Base-by-base conservation (phyloP, 2,329 filamentous ascomycete genomes). In the Penicillium brasilianum region DNA sequence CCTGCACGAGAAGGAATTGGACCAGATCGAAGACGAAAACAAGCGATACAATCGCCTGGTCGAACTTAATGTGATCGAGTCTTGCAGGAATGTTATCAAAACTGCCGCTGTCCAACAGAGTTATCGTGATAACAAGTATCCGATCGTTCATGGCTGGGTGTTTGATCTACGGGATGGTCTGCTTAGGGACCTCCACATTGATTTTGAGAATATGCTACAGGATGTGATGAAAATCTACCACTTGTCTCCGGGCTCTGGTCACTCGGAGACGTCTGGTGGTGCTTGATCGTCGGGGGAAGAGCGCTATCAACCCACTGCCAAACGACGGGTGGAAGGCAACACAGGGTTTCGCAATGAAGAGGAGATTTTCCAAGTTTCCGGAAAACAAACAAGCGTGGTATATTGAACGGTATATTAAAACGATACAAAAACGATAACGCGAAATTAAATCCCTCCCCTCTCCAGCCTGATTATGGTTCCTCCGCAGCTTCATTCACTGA, bases 141-240 rank as follows among this genome's bases (percentile, higher is more conserved):
- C 89, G 55, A 83, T 91, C 63, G 88, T 91, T 55, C 88, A 90
- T 77, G 89, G 88, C 37, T 91, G 88, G 88, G 88, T 90, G 48
- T 91, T 91, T 80, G 86, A 84, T 64, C 87, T 91, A 68, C 77
- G 85, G 56, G 86, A 90, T 69, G 89, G 89, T 10, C 76, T 89
- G 69, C 80, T 91, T 60, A 88, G 85, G 74, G 87, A 89, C 71
- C 77, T 89, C 61, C 81, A 89, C 71, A 80, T 89, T 65, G 83
- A 89, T 70, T 87, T 88, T 66, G 82, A 87, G 76, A 74, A 77
- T 13, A 82, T 83, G 74, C 76, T 89, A 48, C 75, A 74, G 57
- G 81, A 66, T 49, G 58, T 68, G 32, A 66, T 64, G 60, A 68
- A 68, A 28, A 68, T 68, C 22, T 68, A 68, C 30, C 59, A 57